Evolutionary conservation across 2,329 filamentous ascomycete species (phyloP).

Genomic region (Cytospora chrysosperma): DNA sequence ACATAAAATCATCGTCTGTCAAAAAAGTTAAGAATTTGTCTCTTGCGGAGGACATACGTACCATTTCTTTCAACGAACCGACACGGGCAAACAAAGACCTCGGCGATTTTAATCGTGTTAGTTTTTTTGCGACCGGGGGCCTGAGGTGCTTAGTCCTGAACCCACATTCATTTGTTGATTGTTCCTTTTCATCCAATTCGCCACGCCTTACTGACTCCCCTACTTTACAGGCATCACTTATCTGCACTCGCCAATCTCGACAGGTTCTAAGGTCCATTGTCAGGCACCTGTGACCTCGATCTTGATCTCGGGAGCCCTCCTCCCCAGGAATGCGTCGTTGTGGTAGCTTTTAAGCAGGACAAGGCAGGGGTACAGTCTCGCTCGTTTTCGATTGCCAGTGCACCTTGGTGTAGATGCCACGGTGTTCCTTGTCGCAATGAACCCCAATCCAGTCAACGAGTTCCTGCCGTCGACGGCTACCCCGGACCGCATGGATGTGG

Average conservation of each 20-base stretch:
- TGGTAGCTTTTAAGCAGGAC: background rate
- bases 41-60: background rate
- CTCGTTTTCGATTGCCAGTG: background rate
- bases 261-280: background rate
- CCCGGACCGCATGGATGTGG: background rate
- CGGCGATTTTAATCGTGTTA: background rate
- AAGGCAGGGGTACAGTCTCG: background rate
- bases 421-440: conserved; percentile 11
- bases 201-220: background rate
- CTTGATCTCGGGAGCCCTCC: background rate
- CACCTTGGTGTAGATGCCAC: background rate
- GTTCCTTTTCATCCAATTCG: background rate
- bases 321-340: background rate
- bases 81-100: background rate
- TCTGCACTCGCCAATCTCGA: background rate
- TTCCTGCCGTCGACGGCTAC: conserved; percentile 9
- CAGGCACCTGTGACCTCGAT: background rate
- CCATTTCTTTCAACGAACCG: background rate
- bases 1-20: background rate
- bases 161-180: background rate
- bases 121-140: background rate
- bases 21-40: too few species aligned
- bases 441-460: conserved; percentile 15
- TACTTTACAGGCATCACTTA: background rate
- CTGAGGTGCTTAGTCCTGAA: background rate